Evolutionary conservation across 2,329 filamentous ascomycete species (phyloP).

Genomic region (Neopestalotiopsis clavispora): DNA sequence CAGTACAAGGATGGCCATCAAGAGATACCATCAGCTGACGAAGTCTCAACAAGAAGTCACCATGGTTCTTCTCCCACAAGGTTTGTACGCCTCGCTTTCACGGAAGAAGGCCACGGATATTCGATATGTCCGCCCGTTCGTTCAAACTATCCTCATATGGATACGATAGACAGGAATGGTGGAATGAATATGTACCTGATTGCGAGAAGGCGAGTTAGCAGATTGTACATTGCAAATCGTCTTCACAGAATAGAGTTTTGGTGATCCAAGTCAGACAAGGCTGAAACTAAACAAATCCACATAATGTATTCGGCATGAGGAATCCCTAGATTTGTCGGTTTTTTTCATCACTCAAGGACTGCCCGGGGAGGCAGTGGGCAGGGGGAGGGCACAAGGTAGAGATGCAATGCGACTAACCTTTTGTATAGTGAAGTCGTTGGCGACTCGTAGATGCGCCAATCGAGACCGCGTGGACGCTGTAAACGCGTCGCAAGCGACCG

Average conservation of each 20-base stretch:
- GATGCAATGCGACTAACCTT: slow-evolving; percentile 47
- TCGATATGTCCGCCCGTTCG: slow-evolving; percentile 74
- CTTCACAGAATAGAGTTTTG: slow-evolving; percentile 27
- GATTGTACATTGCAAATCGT: slow-evolving; percentile 24
- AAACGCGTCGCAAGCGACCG: not conserved
- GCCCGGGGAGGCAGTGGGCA: slow-evolving; percentile 18
- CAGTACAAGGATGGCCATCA: not conserved
- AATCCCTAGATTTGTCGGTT: slow-evolving; percentile 66
- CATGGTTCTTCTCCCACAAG: slow-evolving; percentile 55
- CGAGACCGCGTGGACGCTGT: not conserved
- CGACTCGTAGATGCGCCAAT: not conserved
- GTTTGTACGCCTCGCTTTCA: slow-evolving; percentile 67
- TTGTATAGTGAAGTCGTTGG: slow-evolving; percentile 25
- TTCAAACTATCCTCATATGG: slow-evolving; percentile 68
- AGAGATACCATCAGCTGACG: slow-evolving; percentile 63
- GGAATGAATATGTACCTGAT: slow-evolving; percentile 46
- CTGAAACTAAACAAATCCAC: slow-evolving; percentile 72
- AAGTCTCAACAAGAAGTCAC: slow-evolving; percentile 68
- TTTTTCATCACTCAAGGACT: slow-evolving; percentile 61
- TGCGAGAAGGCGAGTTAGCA: slow-evolving; percentile 41
- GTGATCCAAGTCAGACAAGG: slow-evolving; percentile 64
- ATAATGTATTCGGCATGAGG: slow-evolving; percentile 70
- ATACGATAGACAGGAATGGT: slow-evolving; percentile 22
- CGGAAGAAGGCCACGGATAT: slow-evolving; percentile 51
- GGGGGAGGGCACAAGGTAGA: slow-evolving; percentile 16